A percentile compares a stretch with the other conserved stretches of the same genome.
Evolutionary conservation across 768 basidiomycete species (phyloP).

Genomic region (Lactarius evosmus): DNA sequence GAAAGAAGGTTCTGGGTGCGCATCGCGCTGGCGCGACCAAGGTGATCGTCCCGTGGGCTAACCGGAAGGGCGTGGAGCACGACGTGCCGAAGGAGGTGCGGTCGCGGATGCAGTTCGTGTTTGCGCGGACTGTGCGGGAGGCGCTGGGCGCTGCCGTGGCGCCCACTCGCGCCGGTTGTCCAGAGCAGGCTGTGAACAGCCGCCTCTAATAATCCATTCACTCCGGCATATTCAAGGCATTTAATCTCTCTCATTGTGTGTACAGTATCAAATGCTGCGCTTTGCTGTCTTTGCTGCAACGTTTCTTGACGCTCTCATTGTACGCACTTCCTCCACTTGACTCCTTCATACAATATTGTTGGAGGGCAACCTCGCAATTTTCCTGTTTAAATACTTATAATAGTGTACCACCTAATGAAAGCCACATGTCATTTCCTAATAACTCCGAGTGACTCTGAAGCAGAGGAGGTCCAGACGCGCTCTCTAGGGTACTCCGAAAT

Average conservation of each 20-base stretch:
- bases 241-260: too few relatives aligned
- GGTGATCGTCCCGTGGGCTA: conserved; percentile 80
- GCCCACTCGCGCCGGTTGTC: conserved; percentile 44
- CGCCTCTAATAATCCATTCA: too few relatives aligned
- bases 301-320: not conserved
- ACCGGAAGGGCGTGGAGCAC: conserved; percentile 83
- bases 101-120: conserved; percentile 75
- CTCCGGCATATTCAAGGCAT: too few relatives aligned
- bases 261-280: not conserved
- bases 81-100: conserved; percentile 75
- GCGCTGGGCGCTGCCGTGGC: conserved; percentile 76
- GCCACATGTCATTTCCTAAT: not conserved
- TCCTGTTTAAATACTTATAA: not conserved
- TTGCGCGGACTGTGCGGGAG: conserved; percentile 75
- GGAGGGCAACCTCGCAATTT: not conserved
- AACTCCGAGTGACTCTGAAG: too few relatives aligned
- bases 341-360: not conserved
- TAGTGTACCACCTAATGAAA: not conserved
- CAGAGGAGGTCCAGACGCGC: too few relatives aligned
- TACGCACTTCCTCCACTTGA: not conserved
- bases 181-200: conserved; percentile 52
- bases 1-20: conserved; percentile 88
- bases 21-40: conserved; percentile 82
- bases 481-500: too few relatives aligned
- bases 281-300: not conserved